Base-by-base conservation (phyloP, 768 basidiomycete genomes). In the Suillus weaverae region DNA sequence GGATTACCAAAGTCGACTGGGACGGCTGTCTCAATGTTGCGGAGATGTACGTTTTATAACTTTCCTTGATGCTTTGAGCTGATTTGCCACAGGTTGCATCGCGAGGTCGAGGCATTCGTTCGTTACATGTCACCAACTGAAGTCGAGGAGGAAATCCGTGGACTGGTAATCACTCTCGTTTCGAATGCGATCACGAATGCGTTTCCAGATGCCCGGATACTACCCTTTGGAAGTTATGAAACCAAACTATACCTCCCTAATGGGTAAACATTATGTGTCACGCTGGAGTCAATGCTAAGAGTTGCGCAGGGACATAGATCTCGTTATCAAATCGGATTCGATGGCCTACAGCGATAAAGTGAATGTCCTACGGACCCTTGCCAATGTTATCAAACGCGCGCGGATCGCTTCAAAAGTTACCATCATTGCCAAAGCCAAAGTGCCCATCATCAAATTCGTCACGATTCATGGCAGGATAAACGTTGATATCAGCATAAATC, bases 391-490 rank as follows among this genome's bases (percentile, higher is more conserved):
- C 64, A 89, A 90, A 71, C 85, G 85, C 39, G 83, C 87, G 1
- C 81, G 85, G 10, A 89, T 99, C 65, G 93, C 95, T 1, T 81
- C 84, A 60, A 85, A 88, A 51, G 91, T 98, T 44, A 89, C 90
- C 35, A 88, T 98, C 75, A 95, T 99, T 68, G 89, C 90, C 35
- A 94, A 89, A 81, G 96, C 97, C 61, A 92, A 89, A 78, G 96
- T 99, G 8, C 97, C 97, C 36, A 98, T 99, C 74, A 84, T 99
- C 77, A 99, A 99, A 79, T 97, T 99, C 73, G 80, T 91, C 62
- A 94, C 96, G 3, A 84, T 81, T 10, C 85, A 89, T 66, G 95
- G 92, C 26, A 85, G 86, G 44, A 88, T 97, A 73, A 85, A 92
- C 64, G 93, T 99, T 68, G 97, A 99, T 72, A 92, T 99, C 72